A percentile compares a stretch with the other conserved stretches of the same genome.
Evolutionary conservation across 345 rosid genomes (phyloP).

Genomic region (Acer campestre): DNA sequence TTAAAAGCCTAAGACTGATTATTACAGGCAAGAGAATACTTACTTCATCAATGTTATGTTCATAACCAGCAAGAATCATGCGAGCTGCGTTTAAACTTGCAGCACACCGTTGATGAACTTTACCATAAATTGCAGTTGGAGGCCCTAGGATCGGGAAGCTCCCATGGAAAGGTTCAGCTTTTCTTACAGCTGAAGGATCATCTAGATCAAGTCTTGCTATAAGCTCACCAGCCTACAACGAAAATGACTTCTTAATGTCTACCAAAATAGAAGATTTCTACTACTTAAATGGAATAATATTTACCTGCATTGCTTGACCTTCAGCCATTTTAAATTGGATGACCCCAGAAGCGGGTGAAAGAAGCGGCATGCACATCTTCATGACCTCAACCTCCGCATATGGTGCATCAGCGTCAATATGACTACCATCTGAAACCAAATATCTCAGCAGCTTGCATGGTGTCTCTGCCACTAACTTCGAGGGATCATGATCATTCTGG

Average conservation of each 20-base stretch:
- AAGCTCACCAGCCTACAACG: conserved; percentile 92
- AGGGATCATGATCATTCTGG: conserved; percentile 98
- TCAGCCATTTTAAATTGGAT: conserved; percentile 84
- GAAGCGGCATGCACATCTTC: conserved; percentile 99
- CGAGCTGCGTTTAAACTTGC: conserved; percentile 91
- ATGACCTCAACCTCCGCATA: conserved; percentile 99
- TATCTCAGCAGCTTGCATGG: conserved; percentile 98
- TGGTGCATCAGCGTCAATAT: conserved; percentile 89
- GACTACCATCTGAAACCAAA: conserved; percentile 87
- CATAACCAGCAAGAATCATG: conserved; percentile 99
- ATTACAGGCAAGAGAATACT: conserved; percentile 25
- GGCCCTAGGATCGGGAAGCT: conserved; percentile 86
- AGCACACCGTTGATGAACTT: conserved; percentile 99
- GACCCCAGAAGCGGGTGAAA: conserved; percentile 96
- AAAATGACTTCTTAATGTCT: conserved; percentile 22
- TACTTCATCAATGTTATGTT: conserved; percentile 90
- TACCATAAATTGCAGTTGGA: conserved; percentile 93
- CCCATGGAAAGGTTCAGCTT: conserved; percentile 96
- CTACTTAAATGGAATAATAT: conserved; percentile 9
- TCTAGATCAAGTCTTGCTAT: conserved; percentile 94
- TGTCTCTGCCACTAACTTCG: conserved; percentile 94
- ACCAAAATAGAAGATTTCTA: not conserved
- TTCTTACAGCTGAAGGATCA: conserved; percentile 98
- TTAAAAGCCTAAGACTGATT: not conserved
- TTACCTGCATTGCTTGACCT: conserved; percentile 99